Conservation (phyloP, 257 asterid species). For the Ilex asprella region DNA sequence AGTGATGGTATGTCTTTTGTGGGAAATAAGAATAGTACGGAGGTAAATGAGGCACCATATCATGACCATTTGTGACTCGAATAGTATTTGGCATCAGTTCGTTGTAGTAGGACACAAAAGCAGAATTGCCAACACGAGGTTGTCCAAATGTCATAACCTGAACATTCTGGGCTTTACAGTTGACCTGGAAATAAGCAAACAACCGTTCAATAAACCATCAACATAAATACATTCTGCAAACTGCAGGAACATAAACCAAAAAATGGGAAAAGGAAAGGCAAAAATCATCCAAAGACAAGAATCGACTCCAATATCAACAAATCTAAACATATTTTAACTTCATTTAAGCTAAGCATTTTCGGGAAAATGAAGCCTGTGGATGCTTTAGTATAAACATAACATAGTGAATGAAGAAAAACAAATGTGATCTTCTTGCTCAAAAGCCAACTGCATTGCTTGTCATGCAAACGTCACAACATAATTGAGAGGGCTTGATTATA, state of each 20-base stretch:
- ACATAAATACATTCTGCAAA: too few species aligned
- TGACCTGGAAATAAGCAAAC: conserved; percentile 43
- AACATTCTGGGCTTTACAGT: conserved; percentile 47
- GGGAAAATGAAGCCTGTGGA: too few species aligned
- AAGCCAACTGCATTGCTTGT: too few species aligned
- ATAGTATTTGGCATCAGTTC: conserved; percentile 64
- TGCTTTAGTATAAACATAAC: too few species aligned
- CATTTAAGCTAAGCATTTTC: too few species aligned
- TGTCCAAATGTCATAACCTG: conserved; percentile 92
- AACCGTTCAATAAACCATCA: not conserved
- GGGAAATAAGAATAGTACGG: conserved; percentile 73
- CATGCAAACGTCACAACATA: not conserved
- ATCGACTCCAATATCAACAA: too few species aligned
- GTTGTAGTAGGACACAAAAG: conserved; percentile 64
- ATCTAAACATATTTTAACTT: too few species aligned
- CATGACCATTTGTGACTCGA: conserved; percentile 79
- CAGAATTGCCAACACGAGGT: conserved; percentile 90
- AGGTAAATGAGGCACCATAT: conserved; percentile 97
- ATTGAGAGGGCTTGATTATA: conserved; percentile 9
- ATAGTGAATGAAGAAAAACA: too few species aligned
- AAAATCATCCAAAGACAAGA: too few species aligned
- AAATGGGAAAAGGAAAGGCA: too few species aligned
- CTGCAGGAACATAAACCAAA: too few species aligned
- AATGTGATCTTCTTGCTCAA: too few species aligned
- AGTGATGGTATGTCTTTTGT: conserved; percentile 82